Evolutionary conservation across 495 filamentous ascomycete genomes (phyloP).

Genomic region (Aspergillus kassunensis): DNA sequence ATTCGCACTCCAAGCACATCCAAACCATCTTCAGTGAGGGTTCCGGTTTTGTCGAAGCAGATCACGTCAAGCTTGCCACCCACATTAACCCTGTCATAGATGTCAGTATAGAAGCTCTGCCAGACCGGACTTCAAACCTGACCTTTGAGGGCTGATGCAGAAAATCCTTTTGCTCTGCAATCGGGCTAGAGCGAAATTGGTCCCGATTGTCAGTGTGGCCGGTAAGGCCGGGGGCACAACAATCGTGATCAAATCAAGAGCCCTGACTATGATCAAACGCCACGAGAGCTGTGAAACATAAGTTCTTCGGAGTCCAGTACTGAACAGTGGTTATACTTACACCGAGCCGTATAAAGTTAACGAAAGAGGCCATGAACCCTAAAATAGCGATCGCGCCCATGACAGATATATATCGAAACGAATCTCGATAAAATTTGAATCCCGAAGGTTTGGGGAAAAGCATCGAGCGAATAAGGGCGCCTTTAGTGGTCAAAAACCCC

Average conservation of each 20-base stretch:
- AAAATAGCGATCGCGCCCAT: conserved; percentile 87
- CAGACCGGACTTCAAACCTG: conserved; percentile 5
- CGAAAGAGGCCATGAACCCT: conserved; percentile 84
- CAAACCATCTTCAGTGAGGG: conserved; percentile 92
- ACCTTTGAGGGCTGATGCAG: conserved; percentile 92
- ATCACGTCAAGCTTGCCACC: conserved; percentile 93
- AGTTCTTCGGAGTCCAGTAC: conserved; percentile 10
- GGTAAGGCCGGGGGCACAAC: conserved; percentile 97
- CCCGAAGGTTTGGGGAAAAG: conserved; percentile 96
- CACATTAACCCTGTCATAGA: conserved; percentile 70
- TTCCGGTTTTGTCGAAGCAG: conserved; percentile 99
- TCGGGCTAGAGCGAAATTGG: conserved; percentile 86
- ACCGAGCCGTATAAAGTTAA: conserved; percentile 84
- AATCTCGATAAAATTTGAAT: conserved; percentile 97
- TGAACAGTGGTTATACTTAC: conserved; percentile 32
- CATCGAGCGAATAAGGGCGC: conserved; percentile 94
- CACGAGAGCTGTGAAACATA: conserved; percentile 57
- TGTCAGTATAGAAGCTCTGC: conserved; percentile 5
- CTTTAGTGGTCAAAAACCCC: conserved; percentile 97
- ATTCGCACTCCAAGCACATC: conserved; percentile 88
- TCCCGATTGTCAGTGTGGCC: conserved; percentile 93
- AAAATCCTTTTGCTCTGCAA: conserved; percentile 87
- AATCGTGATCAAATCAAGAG: conserved; percentile 94
- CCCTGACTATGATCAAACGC: conserved; percentile 86
- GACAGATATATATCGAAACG: conserved; percentile 95